Evolutionary conservation across 352 stramenopile genomes (phyloP).

Genomic region (Globisporangium takayamanum): DNA sequence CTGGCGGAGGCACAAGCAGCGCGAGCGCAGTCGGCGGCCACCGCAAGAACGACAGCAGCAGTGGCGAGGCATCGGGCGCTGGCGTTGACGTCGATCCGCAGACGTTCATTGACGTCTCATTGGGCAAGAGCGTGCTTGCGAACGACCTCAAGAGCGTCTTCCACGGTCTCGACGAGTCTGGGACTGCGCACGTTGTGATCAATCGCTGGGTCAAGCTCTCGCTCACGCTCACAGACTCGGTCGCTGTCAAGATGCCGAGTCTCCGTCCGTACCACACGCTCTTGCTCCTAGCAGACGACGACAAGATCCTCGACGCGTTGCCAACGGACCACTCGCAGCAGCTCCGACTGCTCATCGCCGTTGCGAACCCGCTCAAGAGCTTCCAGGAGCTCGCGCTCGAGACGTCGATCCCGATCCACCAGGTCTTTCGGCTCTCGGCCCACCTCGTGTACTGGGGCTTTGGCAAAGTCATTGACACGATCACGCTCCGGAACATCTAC

Average conservation of each 20-base stretch:
- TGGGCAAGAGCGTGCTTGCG: slow-evolving; percentile 70
- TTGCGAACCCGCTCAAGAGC: slow-evolving; percentile 75
- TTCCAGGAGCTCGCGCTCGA: slow-evolving; percentile 82
- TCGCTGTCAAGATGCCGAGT: slow-evolving; percentile 46
- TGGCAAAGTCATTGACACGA: slow-evolving; percentile 69
- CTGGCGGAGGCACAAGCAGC: slow-evolving; percentile 5
- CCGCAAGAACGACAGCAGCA: slow-evolving; percentile 28
- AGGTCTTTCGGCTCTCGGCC: slow-evolving; percentile 75
- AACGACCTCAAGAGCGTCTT: slow-evolving; percentile 85
- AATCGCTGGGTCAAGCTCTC: slow-evolving; percentile 87
- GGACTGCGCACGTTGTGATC: slow-evolving; percentile 68
- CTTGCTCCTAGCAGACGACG: slow-evolving; percentile 60
- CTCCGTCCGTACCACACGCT: slow-evolving; percentile 83
- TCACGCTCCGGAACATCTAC: slow-evolving; percentile 86
- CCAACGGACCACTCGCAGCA: slow-evolving; percentile 78
- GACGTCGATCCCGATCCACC: slow-evolving; percentile 68
- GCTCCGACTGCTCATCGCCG: slow-evolving; percentile 58
- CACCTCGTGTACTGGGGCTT: slow-evolving; percentile 85
- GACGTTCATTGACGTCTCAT: slow-evolving; percentile 76
- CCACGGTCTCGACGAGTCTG: slow-evolving; percentile 70
- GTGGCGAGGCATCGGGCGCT: slow-evolving; percentile 12
- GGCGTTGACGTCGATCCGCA: slow-evolving; percentile 65
- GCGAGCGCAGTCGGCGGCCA: slow-evolving; percentile 17
- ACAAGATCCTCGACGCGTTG: slow-evolving; percentile 51
- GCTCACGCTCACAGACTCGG: slow-evolving; percentile 66